These are phyloP conservation scores for Pythium rhizo-oryzae DNA, from an alignment of 352 stramenopile species.

Conservation along the genomic window DNA sequence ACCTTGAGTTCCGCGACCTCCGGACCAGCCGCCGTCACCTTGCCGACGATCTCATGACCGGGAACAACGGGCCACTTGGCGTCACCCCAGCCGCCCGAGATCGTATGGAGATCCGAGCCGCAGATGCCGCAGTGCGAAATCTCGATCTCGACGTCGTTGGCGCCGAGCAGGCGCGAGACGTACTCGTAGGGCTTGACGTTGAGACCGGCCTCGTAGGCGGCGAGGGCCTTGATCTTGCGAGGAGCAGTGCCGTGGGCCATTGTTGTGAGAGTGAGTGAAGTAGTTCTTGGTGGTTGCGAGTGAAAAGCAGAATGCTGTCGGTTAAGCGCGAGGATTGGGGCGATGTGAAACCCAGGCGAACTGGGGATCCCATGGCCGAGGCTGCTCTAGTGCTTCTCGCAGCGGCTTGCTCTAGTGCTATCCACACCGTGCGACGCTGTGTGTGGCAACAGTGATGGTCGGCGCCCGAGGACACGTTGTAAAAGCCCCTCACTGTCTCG, in stretches of 20 bases:
- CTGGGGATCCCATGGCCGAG: too few species aligned
- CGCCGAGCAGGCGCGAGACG: constrained; percentile 22
- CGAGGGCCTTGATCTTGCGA: constrained; percentile 25
- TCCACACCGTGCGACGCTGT: too few species aligned
- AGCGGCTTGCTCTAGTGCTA: too few species aligned
- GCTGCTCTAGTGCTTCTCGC: too few species aligned
- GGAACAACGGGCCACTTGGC: constrained; percentile 29
- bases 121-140: constrained; percentile 38
- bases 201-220: constrained; percentile 16
- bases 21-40: constrained; percentile 20
- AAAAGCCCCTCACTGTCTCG: too few species aligned
- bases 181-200: constrained; percentile 30
- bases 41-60: constrained; percentile 37
- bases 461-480: too few species aligned
- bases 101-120: constrained; percentile 38
- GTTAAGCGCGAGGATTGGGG: too few species aligned
- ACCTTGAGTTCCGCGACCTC: constrained; percentile 16
- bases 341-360: too few species aligned
- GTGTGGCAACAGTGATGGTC: too few species aligned
- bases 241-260: constrained; percentile 10
- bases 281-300: too few species aligned
- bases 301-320: too few species aligned
- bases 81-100: constrained; percentile 30
- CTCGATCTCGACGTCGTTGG: constrained; percentile 18
- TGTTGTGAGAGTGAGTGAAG: too few species aligned